phyloP scores from a whole-genome alignment of 176 grass and related monocot species.

The Poa annua region DNA sequence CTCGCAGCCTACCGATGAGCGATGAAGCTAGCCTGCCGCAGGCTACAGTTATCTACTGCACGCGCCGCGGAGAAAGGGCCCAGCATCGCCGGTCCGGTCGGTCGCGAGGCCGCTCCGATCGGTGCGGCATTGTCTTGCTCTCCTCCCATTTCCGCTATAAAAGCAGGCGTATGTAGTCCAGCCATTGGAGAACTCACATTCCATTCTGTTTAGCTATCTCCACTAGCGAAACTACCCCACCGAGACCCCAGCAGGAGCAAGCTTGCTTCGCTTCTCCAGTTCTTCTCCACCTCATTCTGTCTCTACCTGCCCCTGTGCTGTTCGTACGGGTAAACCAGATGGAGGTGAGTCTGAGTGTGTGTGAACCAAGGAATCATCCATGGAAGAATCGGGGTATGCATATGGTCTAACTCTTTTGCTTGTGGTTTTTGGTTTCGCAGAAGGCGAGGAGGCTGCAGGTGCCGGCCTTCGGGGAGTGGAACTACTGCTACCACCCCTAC shows the following conservation, averaged over 20 bases:
- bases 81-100: not conserved
- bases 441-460: constrained; percentile 40
- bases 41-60: not conserved
- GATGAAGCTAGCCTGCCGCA: not conserved
- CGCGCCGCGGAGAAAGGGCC: not conserved
- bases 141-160: constrained; percentile 5
- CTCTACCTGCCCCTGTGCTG: not conserved
- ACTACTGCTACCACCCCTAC: constrained; percentile 41
- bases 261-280: not conserved
- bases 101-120: not conserved
- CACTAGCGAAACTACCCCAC: too few species aligned
- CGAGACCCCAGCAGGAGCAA: not conserved
- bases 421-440: not conserved
- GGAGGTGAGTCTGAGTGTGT: not conserved
- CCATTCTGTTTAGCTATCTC: not conserved
- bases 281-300: constrained; percentile 5
- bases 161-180: not conserved
- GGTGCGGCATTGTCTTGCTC: not conserved
- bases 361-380: not conserved
- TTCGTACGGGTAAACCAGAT: not conserved
- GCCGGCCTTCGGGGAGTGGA: constrained; percentile 51
- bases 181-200: not conserved
- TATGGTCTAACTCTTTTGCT: not conserved
- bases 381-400: not conserved
- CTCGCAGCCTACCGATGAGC: not conserved